Evolutionary conservation across 2,329 filamentous ascomycete species (phyloP).

Genomic region (Trichoderma sp.): DNA sequence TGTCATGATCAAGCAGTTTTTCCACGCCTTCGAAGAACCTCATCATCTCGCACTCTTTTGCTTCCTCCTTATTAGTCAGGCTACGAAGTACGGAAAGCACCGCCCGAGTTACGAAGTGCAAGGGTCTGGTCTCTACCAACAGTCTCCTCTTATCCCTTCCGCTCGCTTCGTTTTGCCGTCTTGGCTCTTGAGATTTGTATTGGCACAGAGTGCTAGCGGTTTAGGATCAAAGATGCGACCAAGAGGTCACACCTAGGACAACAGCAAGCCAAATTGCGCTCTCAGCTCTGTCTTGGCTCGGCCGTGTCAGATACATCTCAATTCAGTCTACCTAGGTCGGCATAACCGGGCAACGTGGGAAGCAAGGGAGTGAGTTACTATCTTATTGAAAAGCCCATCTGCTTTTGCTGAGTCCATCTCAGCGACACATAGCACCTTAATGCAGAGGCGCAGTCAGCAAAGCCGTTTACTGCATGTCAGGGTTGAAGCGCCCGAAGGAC

Average conservation of each 20-base stretch:
- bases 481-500: neutral
- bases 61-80: neutral
- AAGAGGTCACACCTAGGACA: conserved; percentile 11
- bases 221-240: neutral
- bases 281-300: conserved; percentile 17
- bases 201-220: neutral
- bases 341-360: neutral
- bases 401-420: neutral
- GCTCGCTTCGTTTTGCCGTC: conserved; percentile 5
- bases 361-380: neutral
- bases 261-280: conserved; percentile 11
- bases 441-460: neutral
- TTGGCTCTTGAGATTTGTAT: conserved; percentile 7
- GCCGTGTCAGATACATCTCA: conserved; percentile 17
- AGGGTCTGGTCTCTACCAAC: no score
- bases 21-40: neutral
- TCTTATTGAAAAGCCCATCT: neutral
- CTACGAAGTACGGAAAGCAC: no score
- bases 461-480: neutral
- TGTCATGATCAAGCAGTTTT: no score
- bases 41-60: neutral
- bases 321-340: conserved; percentile 4
- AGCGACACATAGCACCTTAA: neutral
- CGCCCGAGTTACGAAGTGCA: no score
- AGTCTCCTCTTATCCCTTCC: neutral